Evolutionary conservation across 345 rosid genomes (phyloP).

Genomic region (Populus simonii): DNA sequence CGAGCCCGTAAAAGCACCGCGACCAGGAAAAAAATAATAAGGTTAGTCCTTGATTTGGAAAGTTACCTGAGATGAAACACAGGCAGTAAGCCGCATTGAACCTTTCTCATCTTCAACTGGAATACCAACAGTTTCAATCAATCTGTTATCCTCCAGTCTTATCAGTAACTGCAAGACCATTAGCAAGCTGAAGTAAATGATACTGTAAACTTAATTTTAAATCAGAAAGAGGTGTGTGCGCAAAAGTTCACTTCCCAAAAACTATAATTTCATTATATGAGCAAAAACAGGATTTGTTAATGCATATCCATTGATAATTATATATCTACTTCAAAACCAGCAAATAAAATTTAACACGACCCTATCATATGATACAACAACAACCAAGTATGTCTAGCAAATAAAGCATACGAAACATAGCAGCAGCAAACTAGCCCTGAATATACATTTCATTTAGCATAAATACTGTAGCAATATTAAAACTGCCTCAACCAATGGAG

Average conservation of each 20-base stretch:
- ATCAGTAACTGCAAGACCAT: constrained; percentile 55
- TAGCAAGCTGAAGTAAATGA: not conserved
- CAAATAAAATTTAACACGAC: no score
- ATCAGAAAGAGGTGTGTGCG: not conserved
- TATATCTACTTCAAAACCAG: no score
- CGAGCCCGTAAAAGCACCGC: not conserved
- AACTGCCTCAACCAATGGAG: not conserved
- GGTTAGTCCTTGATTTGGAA: not conserved
- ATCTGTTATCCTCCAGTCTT: constrained; percentile 76
- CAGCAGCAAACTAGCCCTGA: not conserved
- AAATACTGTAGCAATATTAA: not conserved
- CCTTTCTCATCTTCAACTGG: constrained; percentile 82
- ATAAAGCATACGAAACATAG: not conserved
- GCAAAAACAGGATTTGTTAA: no score
- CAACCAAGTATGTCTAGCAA: no score
- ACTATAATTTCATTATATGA: not conserved
- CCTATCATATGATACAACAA: not conserved
- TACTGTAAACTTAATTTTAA: not conserved
- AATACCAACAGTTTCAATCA: constrained; percentile 97
- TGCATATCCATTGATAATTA: not conserved
- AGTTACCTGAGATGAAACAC: constrained; percentile 89
- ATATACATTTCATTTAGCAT: not conserved
- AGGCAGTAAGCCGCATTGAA: constrained; percentile 82
- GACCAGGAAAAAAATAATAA: not conserved
- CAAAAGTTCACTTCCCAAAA: not conserved